Percentiles rank a stretch among this genome's conserved stretches.
Conservation (phyloP, 495 filamentous ascomycete species). For the Podospora bellae-mahoneyi region DNA sequence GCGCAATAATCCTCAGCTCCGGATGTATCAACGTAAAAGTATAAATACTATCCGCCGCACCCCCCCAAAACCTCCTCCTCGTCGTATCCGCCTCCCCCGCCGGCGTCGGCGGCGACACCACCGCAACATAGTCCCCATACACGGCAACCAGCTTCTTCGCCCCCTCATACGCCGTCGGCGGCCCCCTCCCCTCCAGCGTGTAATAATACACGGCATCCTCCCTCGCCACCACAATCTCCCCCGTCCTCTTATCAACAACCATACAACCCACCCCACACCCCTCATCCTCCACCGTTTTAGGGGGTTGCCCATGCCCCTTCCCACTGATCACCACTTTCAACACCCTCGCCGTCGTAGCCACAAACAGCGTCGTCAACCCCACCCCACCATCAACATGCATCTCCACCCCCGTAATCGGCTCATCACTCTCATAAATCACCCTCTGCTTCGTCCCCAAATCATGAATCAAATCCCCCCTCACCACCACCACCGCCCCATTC, state of each 20-base stretch:
- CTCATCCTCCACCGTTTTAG: constrained; percentile 78
- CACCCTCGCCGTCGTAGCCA: constrained; percentile 88
- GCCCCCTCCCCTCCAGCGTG: constrained; percentile 76
- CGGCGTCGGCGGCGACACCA: constrained; percentile 71
- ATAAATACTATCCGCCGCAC: constrained; percentile 68
- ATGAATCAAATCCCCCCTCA: constrained; percentile 91
- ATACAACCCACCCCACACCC: constrained; percentile 92
- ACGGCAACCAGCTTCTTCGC: constrained; percentile 77
- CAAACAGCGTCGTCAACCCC: constrained; percentile 72
- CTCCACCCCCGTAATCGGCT: constrained; percentile 89
- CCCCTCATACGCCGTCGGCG: constrained; percentile 85
- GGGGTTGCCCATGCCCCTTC: constrained; percentile 82
- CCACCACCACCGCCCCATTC: constrained; percentile 89
- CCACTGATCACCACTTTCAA: constrained; percentile 81
- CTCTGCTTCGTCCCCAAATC: constrained; percentile 94
- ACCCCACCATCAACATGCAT: constrained; percentile 59
- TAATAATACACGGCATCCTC: constrained; percentile 97
- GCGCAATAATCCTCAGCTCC: constrained; percentile 83
- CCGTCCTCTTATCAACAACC: constrained; percentile 73
- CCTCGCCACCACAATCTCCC: constrained; percentile 82
- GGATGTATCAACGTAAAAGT: constrained; percentile 88
- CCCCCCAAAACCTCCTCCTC: constrained; percentile 60
- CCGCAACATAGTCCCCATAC: constrained; percentile 80
- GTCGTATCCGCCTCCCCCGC: constrained; percentile 51
- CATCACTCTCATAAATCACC: constrained; percentile 93